Percentiles rank a stretch among this genome's conserved stretches.
phyloP scores from a whole-genome alignment of 2,329 filamentous ascomycete species.

The Keithomyces neogunnii region DNA sequence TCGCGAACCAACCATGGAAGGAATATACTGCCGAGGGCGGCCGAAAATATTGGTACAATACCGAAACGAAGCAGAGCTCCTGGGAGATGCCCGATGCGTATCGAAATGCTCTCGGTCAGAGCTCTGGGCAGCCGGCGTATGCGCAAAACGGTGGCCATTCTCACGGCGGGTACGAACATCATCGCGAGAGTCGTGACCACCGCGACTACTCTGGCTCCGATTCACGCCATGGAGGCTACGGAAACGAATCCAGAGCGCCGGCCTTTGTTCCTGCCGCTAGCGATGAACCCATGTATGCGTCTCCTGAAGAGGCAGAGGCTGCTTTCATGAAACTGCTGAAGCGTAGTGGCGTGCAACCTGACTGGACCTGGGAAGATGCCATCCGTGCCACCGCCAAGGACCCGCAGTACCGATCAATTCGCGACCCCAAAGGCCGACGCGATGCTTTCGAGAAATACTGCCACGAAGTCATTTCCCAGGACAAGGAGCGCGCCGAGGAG shows the following conservation, averaged over 20 bases:
- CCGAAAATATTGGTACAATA: conserved; percentile 92
- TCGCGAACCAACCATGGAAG: conserved; percentile 82
- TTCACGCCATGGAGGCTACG: conserved; percentile 49
- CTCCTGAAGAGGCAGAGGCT: conserved; percentile 79
- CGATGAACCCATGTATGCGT: conserved; percentile 70
- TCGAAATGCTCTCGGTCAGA: conserved; percentile 57
- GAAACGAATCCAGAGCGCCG: conserved; percentile 47
- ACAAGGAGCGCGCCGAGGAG: conserved; percentile 92
- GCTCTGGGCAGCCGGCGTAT: conserved; percentile 23
- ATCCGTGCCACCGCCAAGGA: conserved; percentile 83
- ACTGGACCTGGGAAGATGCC: conserved; percentile 89
- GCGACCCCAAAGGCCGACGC: conserved; percentile 85
- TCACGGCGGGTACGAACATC: conserved; percentile 26
- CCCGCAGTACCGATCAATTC: conserved; percentile 84
- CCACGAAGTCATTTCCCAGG: conserved; percentile 78
- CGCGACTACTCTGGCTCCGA: conserved; percentile 36
- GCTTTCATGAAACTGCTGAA: conserved; percentile 88
- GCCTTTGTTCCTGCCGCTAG: conserved; percentile 54
- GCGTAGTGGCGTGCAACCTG: conserved; percentile 75
- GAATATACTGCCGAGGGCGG: conserved; percentile 83
- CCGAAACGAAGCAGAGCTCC: conserved; percentile 80
- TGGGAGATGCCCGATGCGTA: conserved; percentile 90
- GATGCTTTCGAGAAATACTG: conserved; percentile 93
- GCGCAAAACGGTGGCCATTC: conserved; percentile 31
- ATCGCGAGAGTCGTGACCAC: conserved; percentile 28